phyloP scores from a whole-genome alignment of 192 early-diverging fungal genomes.

The Chytriomyces sp. region DNA sequence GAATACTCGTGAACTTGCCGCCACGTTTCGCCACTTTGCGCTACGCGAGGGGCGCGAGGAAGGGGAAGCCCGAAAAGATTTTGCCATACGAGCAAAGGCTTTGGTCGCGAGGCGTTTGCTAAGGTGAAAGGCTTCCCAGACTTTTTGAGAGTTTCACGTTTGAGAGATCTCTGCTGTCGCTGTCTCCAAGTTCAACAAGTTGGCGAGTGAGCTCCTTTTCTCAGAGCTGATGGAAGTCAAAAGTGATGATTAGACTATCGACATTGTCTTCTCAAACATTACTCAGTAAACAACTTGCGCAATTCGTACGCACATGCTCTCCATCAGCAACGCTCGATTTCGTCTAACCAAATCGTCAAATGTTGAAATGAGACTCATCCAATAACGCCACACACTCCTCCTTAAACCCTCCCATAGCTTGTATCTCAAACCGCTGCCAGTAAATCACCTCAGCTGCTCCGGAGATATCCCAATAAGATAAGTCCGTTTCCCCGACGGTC shows the following conservation, averaged over 20 bases:
- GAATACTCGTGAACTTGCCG: slow-evolving; percentile 63
- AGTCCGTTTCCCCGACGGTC: no score
- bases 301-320: no score
- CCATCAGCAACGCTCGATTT: no score
- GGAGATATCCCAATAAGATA: no score
- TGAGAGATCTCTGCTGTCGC: slow-evolving; percentile 65
- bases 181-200: slow-evolving; percentile 65
- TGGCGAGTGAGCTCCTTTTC: slow-evolving; percentile 68
- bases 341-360: no score
- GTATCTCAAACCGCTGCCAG: no score
- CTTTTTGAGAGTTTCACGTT: slow-evolving; percentile 66
- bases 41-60: slow-evolving; percentile 60
- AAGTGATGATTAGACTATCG: slow-evolving; percentile 59
- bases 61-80: slow-evolving; percentile 51
- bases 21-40: slow-evolving; percentile 64
- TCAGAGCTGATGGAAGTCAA: slow-evolving; percentile 66
- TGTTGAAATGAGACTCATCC: no score
- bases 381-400: no score
- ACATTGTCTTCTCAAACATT: slow-evolving; percentile 72
- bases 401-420: no score
- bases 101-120: slow-evolving; percentile 62
- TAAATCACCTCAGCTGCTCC: no score
- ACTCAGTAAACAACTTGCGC: no score
- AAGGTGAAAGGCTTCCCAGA: slow-evolving; percentile 62
- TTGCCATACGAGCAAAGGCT: slow-evolving; percentile 54